A percentile compares a stretch with the other conserved stretches of the same genome.
phyloP scores from a whole-genome alignment of 2,329 filamentous ascomycete species.

The Colletotrichum cordylinicola region DNA sequence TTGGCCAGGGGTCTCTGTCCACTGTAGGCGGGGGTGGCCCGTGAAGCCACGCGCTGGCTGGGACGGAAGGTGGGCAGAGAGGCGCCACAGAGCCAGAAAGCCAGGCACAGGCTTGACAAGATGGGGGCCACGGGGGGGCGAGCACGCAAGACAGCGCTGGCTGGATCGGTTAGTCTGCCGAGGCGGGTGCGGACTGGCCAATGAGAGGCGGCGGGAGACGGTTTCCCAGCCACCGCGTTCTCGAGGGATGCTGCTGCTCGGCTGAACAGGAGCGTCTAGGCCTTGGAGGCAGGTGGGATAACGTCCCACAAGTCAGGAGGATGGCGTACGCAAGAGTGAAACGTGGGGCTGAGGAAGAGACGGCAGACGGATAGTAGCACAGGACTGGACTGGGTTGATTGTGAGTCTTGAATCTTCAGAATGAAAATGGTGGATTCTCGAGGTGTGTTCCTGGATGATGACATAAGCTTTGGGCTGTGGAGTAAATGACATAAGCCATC shows the following conservation, averaged over 20 bases:
- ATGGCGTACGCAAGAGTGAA: neutral
- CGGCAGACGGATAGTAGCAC: neutral
- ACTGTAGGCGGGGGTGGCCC: neutral
- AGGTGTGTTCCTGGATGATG: neutral
- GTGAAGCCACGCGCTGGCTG: neutral
- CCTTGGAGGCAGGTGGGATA: neutral
- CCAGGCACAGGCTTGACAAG: neutral
- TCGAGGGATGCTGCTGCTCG: neutral
- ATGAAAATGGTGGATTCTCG: neutral
- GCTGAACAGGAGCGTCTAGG: neutral
- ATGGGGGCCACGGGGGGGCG: neutral
- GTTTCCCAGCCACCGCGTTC: constrained; percentile 2
- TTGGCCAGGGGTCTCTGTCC: neutral
- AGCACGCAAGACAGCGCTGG: neutral
- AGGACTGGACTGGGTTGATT: neutral
- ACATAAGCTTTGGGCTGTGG: neutral
- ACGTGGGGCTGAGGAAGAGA: neutral
- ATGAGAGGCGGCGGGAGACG: neutral
- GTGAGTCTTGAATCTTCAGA: neutral
- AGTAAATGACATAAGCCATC: neutral
- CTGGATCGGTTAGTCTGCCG: neutral
- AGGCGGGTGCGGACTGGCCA: neutral
- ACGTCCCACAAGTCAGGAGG: neutral
- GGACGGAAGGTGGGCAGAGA: neutral
- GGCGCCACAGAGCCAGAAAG: neutral